Percentiles rank a stretch among this genome's conserved stretches.
phyloP scores from a whole-genome alignment of 2,329 filamentous ascomycete genomes.

The Didymella lethalis region DNA sequence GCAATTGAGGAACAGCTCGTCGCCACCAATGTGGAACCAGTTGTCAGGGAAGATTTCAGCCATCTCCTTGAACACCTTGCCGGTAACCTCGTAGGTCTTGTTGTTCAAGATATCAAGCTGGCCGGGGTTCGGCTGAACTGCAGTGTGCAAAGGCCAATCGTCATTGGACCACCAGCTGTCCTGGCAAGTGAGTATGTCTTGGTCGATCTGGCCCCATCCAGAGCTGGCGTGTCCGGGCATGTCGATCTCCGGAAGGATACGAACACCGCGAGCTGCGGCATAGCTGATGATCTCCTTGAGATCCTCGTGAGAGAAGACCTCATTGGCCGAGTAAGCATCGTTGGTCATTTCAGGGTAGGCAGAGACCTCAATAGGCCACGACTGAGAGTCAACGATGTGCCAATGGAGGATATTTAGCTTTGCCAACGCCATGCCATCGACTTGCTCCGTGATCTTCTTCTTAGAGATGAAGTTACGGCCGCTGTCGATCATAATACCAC shows the following conservation, averaged over 20 bases:
- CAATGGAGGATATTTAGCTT: slow-evolving; percentile 67
- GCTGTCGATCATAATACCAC: slow-evolving; percentile 64
- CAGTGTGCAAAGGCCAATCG: slow-evolving; percentile 62
- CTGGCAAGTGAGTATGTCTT: slow-evolving; percentile 63
- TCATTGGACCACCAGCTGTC: slow-evolving; percentile 70
- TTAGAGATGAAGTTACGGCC: slow-evolving; percentile 64
- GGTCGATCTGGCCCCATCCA: slow-evolving; percentile 65
- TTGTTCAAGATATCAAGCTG: slow-evolving; percentile 65
- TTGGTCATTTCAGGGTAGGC: slow-evolving; percentile 62
- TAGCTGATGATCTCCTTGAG: slow-evolving; percentile 59
- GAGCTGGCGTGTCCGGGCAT: slow-evolving; percentile 67
- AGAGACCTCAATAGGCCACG: slow-evolving; percentile 62
- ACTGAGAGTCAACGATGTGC: slow-evolving; percentile 65
- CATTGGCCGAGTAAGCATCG: slow-evolving; percentile 62
- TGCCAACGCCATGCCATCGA: slow-evolving; percentile 63
- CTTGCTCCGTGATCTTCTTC: slow-evolving; percentile 62
- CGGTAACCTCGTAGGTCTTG: slow-evolving; percentile 63
- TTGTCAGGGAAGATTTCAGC: slow-evolving; percentile 60
- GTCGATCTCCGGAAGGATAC: slow-evolving; percentile 68
- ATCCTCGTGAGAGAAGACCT: slow-evolving; percentile 56
- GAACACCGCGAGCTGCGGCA: slow-evolving; percentile 63
- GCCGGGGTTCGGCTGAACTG: slow-evolving; percentile 64
- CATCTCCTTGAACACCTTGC: slow-evolving; percentile 63
- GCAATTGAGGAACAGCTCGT: slow-evolving; percentile 64
- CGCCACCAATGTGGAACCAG: slow-evolving; percentile 65